Conservation (phyloP, 129 eudicot genomes). For the Escallonia rubra region DNA sequence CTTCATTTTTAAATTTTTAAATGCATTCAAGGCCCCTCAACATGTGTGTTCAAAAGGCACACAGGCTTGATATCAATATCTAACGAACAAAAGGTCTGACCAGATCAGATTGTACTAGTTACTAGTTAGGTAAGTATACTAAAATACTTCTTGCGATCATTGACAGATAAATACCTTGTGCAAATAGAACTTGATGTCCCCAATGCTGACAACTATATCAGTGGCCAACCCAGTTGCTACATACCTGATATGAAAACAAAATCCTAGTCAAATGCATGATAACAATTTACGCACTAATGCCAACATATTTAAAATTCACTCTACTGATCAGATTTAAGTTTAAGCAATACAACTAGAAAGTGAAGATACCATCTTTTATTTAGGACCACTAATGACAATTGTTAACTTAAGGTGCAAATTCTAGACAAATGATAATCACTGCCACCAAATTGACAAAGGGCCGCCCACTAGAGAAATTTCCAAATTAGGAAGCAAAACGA, state of each 20-base stretch:
- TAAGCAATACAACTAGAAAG: neutral
- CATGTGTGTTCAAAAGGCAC: too few relatives aligned
- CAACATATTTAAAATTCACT: neutral
- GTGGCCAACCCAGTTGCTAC: conserved; percentile 74
- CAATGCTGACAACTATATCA: conserved; percentile 58
- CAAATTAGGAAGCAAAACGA: too few relatives aligned
- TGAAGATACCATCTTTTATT: neutral
- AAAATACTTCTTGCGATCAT: neutral
- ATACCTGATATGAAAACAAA: conserved; percentile 36
- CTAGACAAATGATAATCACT: too few relatives aligned
- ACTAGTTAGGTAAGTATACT: neutral
- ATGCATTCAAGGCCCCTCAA: too few relatives aligned
- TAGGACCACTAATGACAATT: too few relatives aligned
- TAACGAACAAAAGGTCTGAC: too few relatives aligned
- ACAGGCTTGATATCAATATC: too few relatives aligned
- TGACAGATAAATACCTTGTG: conserved; percentile 60
- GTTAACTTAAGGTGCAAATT: too few relatives aligned
- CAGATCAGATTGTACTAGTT: too few relatives aligned
- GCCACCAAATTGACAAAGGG: too few relatives aligned
- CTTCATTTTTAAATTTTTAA: too few relatives aligned
- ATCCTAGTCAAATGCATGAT: neutral
- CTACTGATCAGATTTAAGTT: neutral
- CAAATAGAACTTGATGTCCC: conserved; percentile 70
- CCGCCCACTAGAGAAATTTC: too few relatives aligned
- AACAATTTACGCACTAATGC: neutral